Conservation (phyloP, 192 early-diverging fungal species). For the Umbelopsis sp. region DNA sequence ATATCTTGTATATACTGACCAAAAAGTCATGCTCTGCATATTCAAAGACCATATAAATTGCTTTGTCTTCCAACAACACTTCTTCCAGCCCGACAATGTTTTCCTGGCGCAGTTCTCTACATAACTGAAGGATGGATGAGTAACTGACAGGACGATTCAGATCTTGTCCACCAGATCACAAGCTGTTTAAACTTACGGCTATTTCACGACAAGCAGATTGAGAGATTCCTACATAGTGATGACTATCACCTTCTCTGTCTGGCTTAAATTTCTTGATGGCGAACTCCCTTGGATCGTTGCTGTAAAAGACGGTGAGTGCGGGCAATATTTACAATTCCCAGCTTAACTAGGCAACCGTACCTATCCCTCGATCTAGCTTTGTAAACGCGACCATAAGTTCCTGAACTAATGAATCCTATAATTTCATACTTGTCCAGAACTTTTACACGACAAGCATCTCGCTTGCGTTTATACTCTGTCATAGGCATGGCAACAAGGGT, state of each 20-base stretch:
- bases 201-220: slow-evolving; percentile 96
- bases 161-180: not conserved
- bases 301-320: not conserved
- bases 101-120: slow-evolving; percentile 86
- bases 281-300: slow-evolving; percentile 60
- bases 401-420: slow-evolving; percentile 90
- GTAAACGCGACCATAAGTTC: slow-evolving; percentile 96
- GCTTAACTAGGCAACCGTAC: slow-evolving; percentile 7
- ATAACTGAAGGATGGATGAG: slow-evolving; percentile 55
- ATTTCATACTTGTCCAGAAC: slow-evolving; percentile 82
- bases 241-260: slow-evolving; percentile 87
- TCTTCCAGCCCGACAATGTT: slow-evolving; percentile 89
- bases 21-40: slow-evolving; percentile 95
- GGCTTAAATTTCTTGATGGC: slow-evolving; percentile 99
- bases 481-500: slow-evolving; percentile 42
- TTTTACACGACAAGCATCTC: slow-evolving; percentile 56
- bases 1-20: slow-evolving; percentile 40
- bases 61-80: slow-evolving; percentile 89
- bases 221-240: slow-evolving; percentile 78
- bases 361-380: slow-evolving; percentile 76
- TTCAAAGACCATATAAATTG: slow-evolving; percentile 96
- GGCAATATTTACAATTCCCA: not conserved
- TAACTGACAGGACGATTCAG: not conserved
- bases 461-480: slow-evolving; percentile 55
- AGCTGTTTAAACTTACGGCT: slow-evolving; percentile 49